Evolutionary conservation across 768 basidiomycete species (phyloP), one percentile per base, ranked within the genome.

Genomic region (Tulasnella sp.): DNA sequence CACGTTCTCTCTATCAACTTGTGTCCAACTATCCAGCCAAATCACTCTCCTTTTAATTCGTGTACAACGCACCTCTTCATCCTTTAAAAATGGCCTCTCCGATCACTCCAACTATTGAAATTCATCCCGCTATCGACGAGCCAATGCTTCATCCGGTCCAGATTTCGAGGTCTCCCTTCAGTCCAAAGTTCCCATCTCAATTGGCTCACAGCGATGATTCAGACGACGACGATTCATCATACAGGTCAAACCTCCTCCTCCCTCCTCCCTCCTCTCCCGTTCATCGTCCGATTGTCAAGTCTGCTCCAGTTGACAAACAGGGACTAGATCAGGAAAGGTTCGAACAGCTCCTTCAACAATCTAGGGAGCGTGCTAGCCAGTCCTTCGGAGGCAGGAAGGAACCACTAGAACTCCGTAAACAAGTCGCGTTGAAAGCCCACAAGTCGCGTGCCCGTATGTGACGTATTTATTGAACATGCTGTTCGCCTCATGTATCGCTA

Each of bases 361-460:
- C 78, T 35, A 73, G 71, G 61, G 77, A 80, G 56, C 70, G 75
- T 58, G 76, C 74, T 59, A 19, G 43, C 28, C 55, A 25, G 31
- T 34, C 43, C 27, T 54, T 29, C 24, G 16, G 48, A 37, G 42
- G 42, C 22, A 55, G 46, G 33, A 53, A 46, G 33, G 28, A 46
- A 34, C 25, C 55, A 27, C 68, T 68, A 19, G 75, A 83, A 65
- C 71, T 87, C 45, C 77, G 81, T 57, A 83, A 78, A 65, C 80
- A 86, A 65, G 76, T 83, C 44, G 79, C 80, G 9, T 64, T 81
- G 51, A 83, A 79, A 64, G 73, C 72, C 45, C 83, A 85, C 65
- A 76, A 71, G 67, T 75, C 72, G 61, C 84, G 81, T 68, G 81
- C 84, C 65, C 68, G 86, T 87, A 63, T 58, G 74, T 70, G 24